Evolutionary conservation across 1,139 yeast species (phyloP).

Genomic region (Suhomyces bolitotheri): DNA sequence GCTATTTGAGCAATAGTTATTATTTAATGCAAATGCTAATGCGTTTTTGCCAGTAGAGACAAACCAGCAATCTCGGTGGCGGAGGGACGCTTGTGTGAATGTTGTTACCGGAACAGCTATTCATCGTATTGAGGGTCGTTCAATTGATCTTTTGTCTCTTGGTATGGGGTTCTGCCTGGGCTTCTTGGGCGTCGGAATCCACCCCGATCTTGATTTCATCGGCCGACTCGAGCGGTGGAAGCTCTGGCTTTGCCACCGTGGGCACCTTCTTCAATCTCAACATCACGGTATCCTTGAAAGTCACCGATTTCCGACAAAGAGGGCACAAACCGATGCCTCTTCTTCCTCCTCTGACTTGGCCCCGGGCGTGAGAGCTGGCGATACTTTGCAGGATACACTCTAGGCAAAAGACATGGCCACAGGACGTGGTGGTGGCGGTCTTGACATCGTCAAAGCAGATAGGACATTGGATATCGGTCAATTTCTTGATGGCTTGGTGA

Average conservation of each 20-base stretch:
- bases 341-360: constrained; percentile 36
- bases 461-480: constrained; percentile 46
- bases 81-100: too few relatives aligned
- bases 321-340: constrained; percentile 49
- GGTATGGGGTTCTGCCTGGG: too few relatives aligned
- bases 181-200: too few relatives aligned
- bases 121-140: too few relatives aligned
- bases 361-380: constrained; percentile 45
- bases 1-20: too few relatives aligned
- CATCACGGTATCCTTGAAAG: constrained; percentile 42
- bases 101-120: too few relatives aligned
- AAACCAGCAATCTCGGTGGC: too few relatives aligned
- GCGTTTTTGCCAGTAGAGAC: too few relatives aligned
- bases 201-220: too few relatives aligned
- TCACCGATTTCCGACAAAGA: constrained; percentile 42
- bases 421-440: constrained; percentile 43
- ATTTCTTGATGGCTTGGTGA: constrained; percentile 28
- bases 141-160: too few relatives aligned
- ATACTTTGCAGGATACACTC: constrained; percentile 47
- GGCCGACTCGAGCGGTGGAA: constrained; percentile 10
- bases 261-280: constrained; percentile 36
- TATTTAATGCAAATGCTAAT: too few relatives aligned
- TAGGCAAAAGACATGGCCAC: constrained; percentile 50
- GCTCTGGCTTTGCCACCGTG: constrained; percentile 17
- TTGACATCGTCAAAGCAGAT: constrained; percentile 47